phyloP scores from a whole-genome alignment of 2,329 filamentous ascomycete species.

The Xylariaceae sp. region DNA sequence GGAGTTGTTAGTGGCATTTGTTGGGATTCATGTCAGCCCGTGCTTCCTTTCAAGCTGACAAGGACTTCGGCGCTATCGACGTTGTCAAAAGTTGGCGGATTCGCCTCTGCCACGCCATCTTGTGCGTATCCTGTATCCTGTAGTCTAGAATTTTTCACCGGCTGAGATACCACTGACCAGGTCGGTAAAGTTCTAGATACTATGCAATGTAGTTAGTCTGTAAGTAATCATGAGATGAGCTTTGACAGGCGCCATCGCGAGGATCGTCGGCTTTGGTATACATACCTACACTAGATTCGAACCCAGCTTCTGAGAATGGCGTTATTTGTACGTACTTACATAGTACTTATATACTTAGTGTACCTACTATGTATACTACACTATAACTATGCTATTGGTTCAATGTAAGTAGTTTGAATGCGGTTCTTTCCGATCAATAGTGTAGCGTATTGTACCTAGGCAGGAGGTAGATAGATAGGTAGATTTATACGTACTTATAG shows the following conservation, averaged over 20 bases:
- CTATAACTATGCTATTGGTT: background rate
- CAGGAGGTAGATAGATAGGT: no score
- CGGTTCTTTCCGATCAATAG: background rate
- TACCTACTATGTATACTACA: no score
- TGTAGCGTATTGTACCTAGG: background rate
- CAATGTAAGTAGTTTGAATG: background rate
- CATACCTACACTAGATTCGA: background rate
- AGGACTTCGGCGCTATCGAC: slow-evolving; percentile 4
- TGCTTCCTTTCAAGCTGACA: slow-evolving; percentile 10
- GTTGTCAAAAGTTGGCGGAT: background rate
- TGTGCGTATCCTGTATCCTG: background rate
- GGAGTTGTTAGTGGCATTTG: slow-evolving; percentile 3
- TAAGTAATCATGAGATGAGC: no score
- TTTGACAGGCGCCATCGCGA: slow-evolving; percentile 1
- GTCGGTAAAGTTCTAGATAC: background rate
- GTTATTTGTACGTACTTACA: background rate
- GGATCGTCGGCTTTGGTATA: background rate
- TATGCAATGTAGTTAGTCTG: no score
- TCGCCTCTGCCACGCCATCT: slow-evolving; percentile 3
- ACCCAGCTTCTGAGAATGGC: background rate
- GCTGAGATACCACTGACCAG: background rate
- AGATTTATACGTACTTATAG: background rate
- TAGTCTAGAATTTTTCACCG: background rate
- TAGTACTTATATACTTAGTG: no score
- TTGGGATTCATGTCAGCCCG: slow-evolving; percentile 10